phyloP scores from a whole-genome alignment of 768 basidiomycete species.

The Tylopilus rubrobrunneus region DNA sequence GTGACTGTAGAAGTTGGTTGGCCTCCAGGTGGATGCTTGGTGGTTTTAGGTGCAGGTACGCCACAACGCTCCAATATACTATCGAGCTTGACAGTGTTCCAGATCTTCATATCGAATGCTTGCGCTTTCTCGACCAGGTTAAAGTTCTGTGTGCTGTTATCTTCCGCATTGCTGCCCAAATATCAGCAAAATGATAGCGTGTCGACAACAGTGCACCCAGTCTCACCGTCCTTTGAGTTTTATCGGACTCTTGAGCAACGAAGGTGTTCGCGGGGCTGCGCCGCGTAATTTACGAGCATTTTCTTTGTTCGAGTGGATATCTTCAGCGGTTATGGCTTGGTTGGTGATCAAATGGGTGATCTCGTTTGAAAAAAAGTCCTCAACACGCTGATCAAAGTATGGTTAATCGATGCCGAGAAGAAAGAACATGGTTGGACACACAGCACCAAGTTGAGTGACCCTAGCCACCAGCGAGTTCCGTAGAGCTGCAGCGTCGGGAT shows the following conservation, averaged over 20 bases:
- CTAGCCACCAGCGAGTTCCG: conserved; percentile 46
- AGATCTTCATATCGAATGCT: conserved; percentile 79
- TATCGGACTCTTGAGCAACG: conserved; percentile 58
- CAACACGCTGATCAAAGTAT: conserved; percentile 56
- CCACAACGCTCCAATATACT: conserved; percentile 71
- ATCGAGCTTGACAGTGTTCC: conserved; percentile 69
- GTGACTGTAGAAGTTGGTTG: conserved; percentile 30
- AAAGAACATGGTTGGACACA: conserved; percentile 40
- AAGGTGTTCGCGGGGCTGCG: conserved; percentile 20
- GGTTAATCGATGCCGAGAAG: conserved; percentile 1
- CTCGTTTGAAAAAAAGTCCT: conserved; percentile 82
- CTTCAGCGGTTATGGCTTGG: conserved; percentile 36
- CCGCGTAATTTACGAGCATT: conserved; percentile 43
- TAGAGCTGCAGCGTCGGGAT: conserved; percentile 33
- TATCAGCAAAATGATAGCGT: not conserved
- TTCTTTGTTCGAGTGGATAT: conserved; percentile 55
- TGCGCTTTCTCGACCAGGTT: conserved; percentile 64
- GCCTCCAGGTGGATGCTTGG: conserved; percentile 26
- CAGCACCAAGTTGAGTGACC: conserved; percentile 70
- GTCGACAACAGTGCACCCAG: not conserved
- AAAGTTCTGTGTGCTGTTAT: conserved; percentile 32
- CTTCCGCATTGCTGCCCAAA: conserved; percentile 27
- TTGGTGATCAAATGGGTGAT: conserved; percentile 88
- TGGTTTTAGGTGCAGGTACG: conserved; percentile 28
- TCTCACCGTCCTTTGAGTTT: conserved; percentile 57